A percentile compares a stretch with the other conserved stretches of the same genome.
These are phyloP conservation scores for Fraxinus sp. DNA, from an alignment of 305 asterid species.

Conservation along the genomic window DNA sequence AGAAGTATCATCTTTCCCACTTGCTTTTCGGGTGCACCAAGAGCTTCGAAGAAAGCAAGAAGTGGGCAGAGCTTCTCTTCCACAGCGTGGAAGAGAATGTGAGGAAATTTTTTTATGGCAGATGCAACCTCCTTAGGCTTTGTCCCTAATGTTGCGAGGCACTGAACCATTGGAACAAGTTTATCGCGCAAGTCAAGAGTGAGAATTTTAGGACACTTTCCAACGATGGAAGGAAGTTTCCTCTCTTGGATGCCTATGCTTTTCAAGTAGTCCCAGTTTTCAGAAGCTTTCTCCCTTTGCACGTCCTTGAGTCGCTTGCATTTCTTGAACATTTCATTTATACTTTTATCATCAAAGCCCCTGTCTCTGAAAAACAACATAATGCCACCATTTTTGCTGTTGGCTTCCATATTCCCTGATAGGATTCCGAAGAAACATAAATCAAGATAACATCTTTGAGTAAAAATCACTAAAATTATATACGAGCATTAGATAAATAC, in stretches of 20 bases:
- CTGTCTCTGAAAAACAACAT: conserved; percentile 97
- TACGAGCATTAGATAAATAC: too few relatives aligned
- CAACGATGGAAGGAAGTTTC: conserved; percentile 68
- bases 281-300: conserved; percentile 67
- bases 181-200: conserved; percentile 68
- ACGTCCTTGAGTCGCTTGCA: conserved; percentile 82
- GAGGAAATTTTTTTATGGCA: conserved; percentile 81
- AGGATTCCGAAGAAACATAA: conserved; percentile 12
- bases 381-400: conserved; percentile 58
- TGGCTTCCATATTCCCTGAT: conserved; percentile 70
- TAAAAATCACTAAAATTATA: neutral
- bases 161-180: conserved; percentile 81
- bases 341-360: conserved; percentile 75
- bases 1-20: conserved; percentile 76
- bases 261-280: conserved; percentile 87
- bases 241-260: conserved; percentile 89
- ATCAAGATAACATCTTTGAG: neutral
- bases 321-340: conserved; percentile 66
- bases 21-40: conserved; percentile 80
- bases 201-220: conserved; percentile 87
- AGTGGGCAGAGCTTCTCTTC: conserved; percentile 97
- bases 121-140: conserved; percentile 79
- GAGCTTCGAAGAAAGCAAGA: conserved; percentile 82
- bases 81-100: conserved; percentile 72
- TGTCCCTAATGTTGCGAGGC: conserved; percentile 68